A percentile compares a stretch with the other conserved stretches of the same genome.
phyloP scores from a whole-genome alignment of 2,329 filamentous ascomycete species.

The Penicillium frequentans region DNA sequence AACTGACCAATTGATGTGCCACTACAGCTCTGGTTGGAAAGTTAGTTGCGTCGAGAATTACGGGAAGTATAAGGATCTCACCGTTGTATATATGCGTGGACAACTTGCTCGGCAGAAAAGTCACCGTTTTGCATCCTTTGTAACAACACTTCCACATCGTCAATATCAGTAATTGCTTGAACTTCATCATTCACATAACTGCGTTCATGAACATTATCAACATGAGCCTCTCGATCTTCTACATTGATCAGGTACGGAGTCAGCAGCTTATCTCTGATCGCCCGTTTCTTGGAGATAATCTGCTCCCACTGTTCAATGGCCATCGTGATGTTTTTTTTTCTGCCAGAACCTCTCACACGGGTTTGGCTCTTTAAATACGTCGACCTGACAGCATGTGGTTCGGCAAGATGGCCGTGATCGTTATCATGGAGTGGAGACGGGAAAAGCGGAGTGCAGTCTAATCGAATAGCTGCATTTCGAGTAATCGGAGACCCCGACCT shows the following conservation, averaged over 20 bases:
- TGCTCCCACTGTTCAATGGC: constrained; percentile 30
- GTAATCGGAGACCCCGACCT: background rate
- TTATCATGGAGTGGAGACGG: constrained; percentile 8
- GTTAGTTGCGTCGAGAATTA: background rate
- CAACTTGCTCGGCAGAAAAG: constrained; percentile 31
- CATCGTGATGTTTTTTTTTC: constrained; percentile 13
- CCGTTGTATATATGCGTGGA: constrained; percentile 35
- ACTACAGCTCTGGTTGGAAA: constrained; percentile 23
- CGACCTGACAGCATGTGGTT: background rate
- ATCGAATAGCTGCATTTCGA: background rate
- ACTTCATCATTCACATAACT: constrained; percentile 22
- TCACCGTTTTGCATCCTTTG: constrained; percentile 21
- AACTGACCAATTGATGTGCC: constrained; percentile 29
- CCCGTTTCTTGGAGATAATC: constrained; percentile 29
- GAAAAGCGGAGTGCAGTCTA: background rate
- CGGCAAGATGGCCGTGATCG: constrained; percentile 3
- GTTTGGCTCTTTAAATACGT: background rate
- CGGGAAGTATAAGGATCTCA: constrained; percentile 11
- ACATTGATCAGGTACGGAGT: constrained; percentile 28
- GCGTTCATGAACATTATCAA: constrained; percentile 24
- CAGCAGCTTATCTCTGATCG: constrained; percentile 26
- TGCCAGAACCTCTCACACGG: background rate
- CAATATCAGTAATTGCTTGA: constrained; percentile 34
- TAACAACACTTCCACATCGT: constrained; percentile 24
- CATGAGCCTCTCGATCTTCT: constrained; percentile 23